Base-by-base conservation (phyloP, 2,329 filamentous ascomycete species). In the Arthrobotrys conoides region DNA sequence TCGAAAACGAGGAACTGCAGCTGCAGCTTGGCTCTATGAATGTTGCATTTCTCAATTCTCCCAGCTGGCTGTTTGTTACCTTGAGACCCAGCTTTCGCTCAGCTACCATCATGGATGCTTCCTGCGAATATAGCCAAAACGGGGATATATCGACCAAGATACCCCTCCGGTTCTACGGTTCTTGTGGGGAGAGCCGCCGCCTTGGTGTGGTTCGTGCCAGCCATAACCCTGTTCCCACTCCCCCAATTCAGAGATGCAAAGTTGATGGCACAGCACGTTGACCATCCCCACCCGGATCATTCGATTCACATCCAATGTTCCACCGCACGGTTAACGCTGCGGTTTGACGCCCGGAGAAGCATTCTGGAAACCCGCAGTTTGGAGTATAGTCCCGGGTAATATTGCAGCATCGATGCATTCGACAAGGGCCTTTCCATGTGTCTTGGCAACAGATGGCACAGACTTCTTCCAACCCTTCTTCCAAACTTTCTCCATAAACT, bases 101-200 rank as follows among this genome's bases (percentile, higher is more conserved):
- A 63, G 71, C 55, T 72, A 24, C 66, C 63, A 20, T 36, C 41
- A 67, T 30, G 24, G 24, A 67, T 57, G 41, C 66, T 27, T 66
- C 59, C 27, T 64, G 20, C 10, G 66, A 78, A 78, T 78, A 78
- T 78, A 78, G 75, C 75, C 75, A 78, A 78, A 78, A 78, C 68
- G 75, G 75, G 75, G 75, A 72, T 78, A 78, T 78, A 68, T 68
- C 38, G 33, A 57, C 36, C 33, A 66, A 48, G 44, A 51, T 59
- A 48, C 53, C 55, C 57, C 38, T 65, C 68, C 68, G 68, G 57
- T 55, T 71, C 69, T 49, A 71, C 59, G 57, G 69, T 67, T 61
- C 30, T 67, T 67, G 63, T 67, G 63, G 63, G 63, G 63, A 66
- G 46, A 67, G 48, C 44, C 48, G 36, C 36, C 22, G 38, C 30